Evolutionary conservation across 2,329 filamentous ascomycete genomes (phyloP).

Genomic region (Arthrobotrys sinensis): DNA sequence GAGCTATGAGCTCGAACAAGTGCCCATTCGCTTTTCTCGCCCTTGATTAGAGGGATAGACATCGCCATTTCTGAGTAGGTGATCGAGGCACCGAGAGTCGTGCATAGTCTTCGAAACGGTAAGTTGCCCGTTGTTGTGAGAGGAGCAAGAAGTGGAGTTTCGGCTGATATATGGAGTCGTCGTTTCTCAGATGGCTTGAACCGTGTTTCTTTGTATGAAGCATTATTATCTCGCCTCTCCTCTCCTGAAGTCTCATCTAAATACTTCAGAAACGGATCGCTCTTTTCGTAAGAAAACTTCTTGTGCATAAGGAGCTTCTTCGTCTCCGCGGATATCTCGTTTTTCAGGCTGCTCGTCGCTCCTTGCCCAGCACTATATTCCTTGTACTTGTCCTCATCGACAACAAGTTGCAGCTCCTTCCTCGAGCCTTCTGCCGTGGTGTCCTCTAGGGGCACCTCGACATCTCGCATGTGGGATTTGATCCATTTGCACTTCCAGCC

Average conservation of each 20-base stretch:
- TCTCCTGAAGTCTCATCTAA: constrained; percentile 77
- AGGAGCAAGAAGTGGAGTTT: constrained; percentile 93
- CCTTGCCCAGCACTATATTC: constrained; percentile 63
- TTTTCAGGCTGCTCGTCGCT: constrained; percentile 75
- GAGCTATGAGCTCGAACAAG: constrained; percentile 91
- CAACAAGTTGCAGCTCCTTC: constrained; percentile 66
- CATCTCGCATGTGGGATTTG: constrained; percentile 86
- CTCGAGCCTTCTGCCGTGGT: constrained; percentile 49
- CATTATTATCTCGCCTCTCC: constrained; percentile 77
- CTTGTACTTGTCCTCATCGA: constrained; percentile 70
- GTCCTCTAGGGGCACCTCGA: constrained; percentile 69
- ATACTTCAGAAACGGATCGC: constrained; percentile 84
- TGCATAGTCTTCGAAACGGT: constrained; percentile 91
- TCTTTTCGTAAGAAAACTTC: constrained; percentile 78
- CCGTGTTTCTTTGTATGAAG: constrained; percentile 86
- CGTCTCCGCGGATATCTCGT: constrained; percentile 78
- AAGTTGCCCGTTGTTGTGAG: constrained; percentile 97
- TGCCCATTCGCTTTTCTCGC: constrained; percentile 93
- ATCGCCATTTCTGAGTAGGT: constrained; percentile 99
- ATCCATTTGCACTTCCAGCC: constrained; percentile 98
- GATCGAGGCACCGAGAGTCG: constrained; percentile 88
- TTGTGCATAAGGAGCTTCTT: constrained; percentile 84
- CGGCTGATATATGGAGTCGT: constrained; percentile 90
- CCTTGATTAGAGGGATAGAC: constrained; percentile 88
- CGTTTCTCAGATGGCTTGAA: constrained; percentile 94